Percentiles rank a stretch among this genome's conserved stretches.
Evolutionary conservation across 2,329 filamentous ascomycete genomes (phyloP).

Genomic region (Thelonectria discophora): DNA sequence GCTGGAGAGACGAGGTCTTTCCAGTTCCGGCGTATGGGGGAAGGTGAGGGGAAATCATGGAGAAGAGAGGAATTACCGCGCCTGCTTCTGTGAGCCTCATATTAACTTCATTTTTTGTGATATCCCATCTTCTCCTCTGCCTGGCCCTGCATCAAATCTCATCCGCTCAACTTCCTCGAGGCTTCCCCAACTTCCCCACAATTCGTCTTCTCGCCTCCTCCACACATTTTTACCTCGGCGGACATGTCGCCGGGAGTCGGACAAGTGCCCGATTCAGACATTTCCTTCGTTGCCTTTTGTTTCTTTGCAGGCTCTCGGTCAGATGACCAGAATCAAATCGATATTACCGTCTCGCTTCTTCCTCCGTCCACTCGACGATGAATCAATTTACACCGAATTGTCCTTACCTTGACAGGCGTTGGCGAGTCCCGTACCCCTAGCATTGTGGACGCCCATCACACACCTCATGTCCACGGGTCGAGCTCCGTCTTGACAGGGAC

Average conservation of each 20-base stretch:
- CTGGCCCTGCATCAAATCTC: not conserved
- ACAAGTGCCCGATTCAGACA: constrained; percentile 20
- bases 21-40: not conserved
- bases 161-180: not conserved
- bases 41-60: constrained; percentile 9
- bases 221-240: constrained; percentile 18
- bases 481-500: not conserved
- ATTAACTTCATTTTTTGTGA: not conserved
- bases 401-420: not conserved
- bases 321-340: constrained; percentile 9
- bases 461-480: not conserved
- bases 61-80: not conserved
- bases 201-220: constrained; percentile 15
- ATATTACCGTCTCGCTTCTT: not conserved
- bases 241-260: constrained; percentile 26
- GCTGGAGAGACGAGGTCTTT: not conserved
- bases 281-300: not conserved
- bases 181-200: constrained; percentile 26
- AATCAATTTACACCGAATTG: constrained; percentile 1
- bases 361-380: not conserved
- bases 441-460: not conserved
- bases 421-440: not conserved
- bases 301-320: constrained; percentile 5
- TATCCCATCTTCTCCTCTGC: not conserved
- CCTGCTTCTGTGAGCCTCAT: not conserved